Base-by-base conservation (phyloP, 495 filamentous ascomycete species). In the Penicillium alfredii region DNA sequence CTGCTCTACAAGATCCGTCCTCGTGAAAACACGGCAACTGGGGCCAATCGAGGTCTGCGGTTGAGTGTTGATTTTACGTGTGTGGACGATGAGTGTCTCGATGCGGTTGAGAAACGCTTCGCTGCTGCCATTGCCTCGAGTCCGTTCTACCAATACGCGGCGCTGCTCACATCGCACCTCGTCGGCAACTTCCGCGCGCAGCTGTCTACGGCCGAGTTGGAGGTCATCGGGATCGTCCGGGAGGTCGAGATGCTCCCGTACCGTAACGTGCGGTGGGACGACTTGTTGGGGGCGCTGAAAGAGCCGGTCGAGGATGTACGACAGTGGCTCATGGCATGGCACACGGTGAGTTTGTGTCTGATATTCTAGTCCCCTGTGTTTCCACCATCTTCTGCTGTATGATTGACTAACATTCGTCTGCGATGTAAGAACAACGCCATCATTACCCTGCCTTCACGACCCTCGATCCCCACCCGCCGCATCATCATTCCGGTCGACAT, bases 21-120 rank as follows among this genome's bases (percentile, higher is more conserved):
- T 16, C 44, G 47, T 21, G 40, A 43, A 4, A 40, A 49, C 14
- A 51, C 49, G 18, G 50, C 63, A 7, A 20, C 42, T 11, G 43
- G 69, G 44, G 70, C 70, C 18, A 55, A 67, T 4, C 60, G 54
- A 29, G 64, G 59, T 15, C 64, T 96, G 36, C 74, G 76, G 14
- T 70, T 98, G 3, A 77, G 74, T 9, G 68, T 98, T 15, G 66
- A 82, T 37, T 96, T 94, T 51, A 82, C 74, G 12, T 82, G 85
- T 43, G 55, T 95, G 15, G 77, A 87, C 32, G 84, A 94, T 23
- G 61, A 70, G 31, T 66, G 74, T 32, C 28, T 71, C 12, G 51
- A 62, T 26, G 55, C 63, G 8, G 51, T 73, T 14, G 64, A 69
- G 42, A 60, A 44, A 19, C 48, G 50, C 0, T 74, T 80, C 37